Conservation (phyloP, 805 yeast genomes). For the Candida caryicola region DNA sequence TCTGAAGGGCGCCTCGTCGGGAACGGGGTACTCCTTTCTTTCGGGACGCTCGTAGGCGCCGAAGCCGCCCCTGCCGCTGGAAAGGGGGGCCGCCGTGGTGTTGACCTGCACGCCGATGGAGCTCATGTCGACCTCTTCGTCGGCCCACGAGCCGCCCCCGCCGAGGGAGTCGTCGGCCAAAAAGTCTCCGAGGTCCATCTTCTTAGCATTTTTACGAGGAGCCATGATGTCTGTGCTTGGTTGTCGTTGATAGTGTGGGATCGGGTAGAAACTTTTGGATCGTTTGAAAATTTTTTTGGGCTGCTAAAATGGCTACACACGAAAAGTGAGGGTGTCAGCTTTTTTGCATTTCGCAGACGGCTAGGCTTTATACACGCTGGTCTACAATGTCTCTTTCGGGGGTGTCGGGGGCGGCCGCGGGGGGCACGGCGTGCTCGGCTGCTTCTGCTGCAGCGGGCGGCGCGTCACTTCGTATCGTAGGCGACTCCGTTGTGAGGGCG, state of each 20-base stretch:
- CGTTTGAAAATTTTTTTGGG: slow-evolving; percentile 1
- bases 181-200: slow-evolving; percentile 86
- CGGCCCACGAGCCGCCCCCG: slow-evolving; percentile 83
- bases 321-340: too few relatives aligned
- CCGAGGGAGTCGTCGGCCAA: slow-evolving; percentile 73
- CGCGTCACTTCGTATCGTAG: too few relatives aligned
- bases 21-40: slow-evolving; percentile 77
- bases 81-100: slow-evolving; percentile 18
- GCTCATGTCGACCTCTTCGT: slow-evolving; percentile 70
- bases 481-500: too few relatives aligned
- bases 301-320: not conserved
- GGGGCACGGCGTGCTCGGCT: too few relatives aligned
- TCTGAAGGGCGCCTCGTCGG: slow-evolving; percentile 87
- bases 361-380: slow-evolving; percentile 17
- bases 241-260: not conserved
- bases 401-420: too few relatives aligned
- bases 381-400: slow-evolving; percentile 22
- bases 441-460: too few relatives aligned
- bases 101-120: slow-evolving; percentile 54
- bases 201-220: slow-evolving; percentile 53
- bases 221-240: slow-evolving; percentile 5
- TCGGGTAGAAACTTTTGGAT: not conserved
- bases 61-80: slow-evolving; percentile 9
- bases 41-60: slow-evolving; percentile 39
- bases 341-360: too few relatives aligned